Evolutionary conservation across 768 basidiomycete genomes (phyloP), one percentile per base, ranked within the genome.

Genomic region (Suillus subluteus): DNA sequence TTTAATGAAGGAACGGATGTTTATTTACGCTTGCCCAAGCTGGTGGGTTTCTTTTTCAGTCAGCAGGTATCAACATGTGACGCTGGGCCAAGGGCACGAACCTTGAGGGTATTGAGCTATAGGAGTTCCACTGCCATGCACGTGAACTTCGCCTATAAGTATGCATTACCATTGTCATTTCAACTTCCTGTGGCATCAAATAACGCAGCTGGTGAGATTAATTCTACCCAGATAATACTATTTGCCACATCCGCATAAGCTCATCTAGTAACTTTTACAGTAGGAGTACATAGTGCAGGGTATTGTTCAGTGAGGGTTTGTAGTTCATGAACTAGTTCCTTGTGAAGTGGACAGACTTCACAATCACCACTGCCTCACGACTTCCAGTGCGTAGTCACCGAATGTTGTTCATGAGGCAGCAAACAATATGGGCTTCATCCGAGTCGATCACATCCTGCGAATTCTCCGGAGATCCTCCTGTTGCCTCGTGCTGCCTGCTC

Each of bases 31-130:
- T 81, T 95, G 54, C 94, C 94, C 6, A 94, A 89, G 76, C 81
- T 95, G 74, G 92, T 93, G 68, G 77, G 87, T 77, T 52, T 43
- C 38, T n/a, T 5, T 43, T 37, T 13, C 6, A 6, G 15, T 50
- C 37, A 38, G 38, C 23, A 6, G 35, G n/a, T 30, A n/a, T 62
- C 26, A 32, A 40, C 21, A 13, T 59, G 54, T 68, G 67, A 23
- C 65, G 21, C 26, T 43, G 30, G 16, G 62, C 18, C 12, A 69
- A 94, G 93, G 93, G 93, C 41, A 95, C 92, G 11, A 95, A 92
- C 76, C 73, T 94, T 65, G 93, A 95, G 76, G 91, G 89, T 12
- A 93, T 94, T 65, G 92, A 94, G 76, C 84, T 95, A 23, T 95
- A 79, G 75, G 38, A 21, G 8, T 59, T 16, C 32, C 37, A 37